These are phyloP conservation scores for Colletotrichum orchidophilum DNA, from an alignment of 2,329 filamentous ascomycete genomes.

Conservation along the genomic window DNA sequence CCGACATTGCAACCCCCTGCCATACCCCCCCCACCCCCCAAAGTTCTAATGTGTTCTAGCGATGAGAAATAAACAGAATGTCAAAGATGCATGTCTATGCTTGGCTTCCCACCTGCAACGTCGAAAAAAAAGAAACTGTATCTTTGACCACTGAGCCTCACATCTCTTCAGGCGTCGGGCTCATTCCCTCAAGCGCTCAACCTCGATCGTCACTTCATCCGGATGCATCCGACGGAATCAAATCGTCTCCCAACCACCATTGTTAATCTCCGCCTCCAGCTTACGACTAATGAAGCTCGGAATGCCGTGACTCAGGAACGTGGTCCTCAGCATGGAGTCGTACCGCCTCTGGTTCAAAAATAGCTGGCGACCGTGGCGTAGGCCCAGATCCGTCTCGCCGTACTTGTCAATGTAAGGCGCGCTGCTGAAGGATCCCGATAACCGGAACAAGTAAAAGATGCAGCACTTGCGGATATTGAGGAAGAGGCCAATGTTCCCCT, in stretches of 20 bases:
- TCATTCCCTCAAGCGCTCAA: background rate
- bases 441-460: constrained; percentile 84
- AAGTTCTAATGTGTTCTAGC: background rate
- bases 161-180: background rate
- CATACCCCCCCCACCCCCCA: background rate
- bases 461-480: constrained; percentile 97
- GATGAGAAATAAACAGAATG: background rate
- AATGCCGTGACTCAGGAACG: constrained; percentile 88
- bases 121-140: background rate
- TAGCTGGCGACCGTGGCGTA: constrained; percentile 87
- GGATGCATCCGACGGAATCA: constrained; percentile 40
- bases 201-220: background rate
- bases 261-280: constrained; percentile 95
- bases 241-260: constrained; percentile 95
- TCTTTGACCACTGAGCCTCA: background rate
- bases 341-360: constrained; percentile 95
- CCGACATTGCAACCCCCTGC: background rate
- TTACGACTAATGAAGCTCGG: constrained; percentile 90
- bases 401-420: constrained; percentile 97
- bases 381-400: constrained; percentile 92
- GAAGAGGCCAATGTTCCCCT: constrained; percentile 89
- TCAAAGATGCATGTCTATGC: background rate
- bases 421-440: constrained; percentile 83
- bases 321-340: constrained; percentile 83
- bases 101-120: background rate